Conservation (phyloP, 208 protist genomes). For the Acanthamoeba healyi region DNA sequence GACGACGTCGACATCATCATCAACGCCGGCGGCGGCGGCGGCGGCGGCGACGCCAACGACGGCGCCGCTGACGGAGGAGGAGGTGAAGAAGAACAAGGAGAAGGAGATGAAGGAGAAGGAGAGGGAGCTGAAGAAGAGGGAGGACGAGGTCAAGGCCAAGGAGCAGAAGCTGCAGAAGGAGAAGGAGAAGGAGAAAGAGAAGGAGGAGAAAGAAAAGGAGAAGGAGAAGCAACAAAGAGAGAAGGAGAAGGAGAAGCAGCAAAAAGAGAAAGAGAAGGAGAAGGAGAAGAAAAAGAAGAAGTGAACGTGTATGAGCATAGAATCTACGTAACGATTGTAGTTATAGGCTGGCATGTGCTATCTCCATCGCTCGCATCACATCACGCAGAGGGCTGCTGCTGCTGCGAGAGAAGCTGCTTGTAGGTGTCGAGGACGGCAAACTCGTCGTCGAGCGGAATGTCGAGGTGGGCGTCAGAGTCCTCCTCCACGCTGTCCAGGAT, state of each 20-base stretch:
- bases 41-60: background rate
- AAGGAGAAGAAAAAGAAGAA: constrained; percentile 5
- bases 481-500: constrained; percentile 58
- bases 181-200: constrained; percentile 31
- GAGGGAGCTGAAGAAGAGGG: background rate
- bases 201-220: constrained; percentile 21
- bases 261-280: constrained; percentile 11
- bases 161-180: background rate
- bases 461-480: constrained; percentile 60
- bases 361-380: too few relatives aligned
- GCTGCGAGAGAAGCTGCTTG: background rate
- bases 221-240: background rate
- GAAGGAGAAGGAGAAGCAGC: background rate
- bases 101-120: background rate
- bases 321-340: background rate
- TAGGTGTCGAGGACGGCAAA: background rate
- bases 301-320: background rate
- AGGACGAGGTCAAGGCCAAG: background rate
- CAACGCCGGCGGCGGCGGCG: background rate
- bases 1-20: background rate
- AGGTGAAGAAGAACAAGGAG: background rate
- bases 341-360: too few relatives aligned
- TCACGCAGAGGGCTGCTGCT: background rate
- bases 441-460: constrained; percentile 25
- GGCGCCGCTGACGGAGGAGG: background rate